Percentiles rank a stretch among this genome's conserved stretches.
These are phyloP conservation scores for Rhodofomes roseus DNA, from an alignment of 1,284 basidiomycete genomes.

Conservation along the genomic window DNA sequence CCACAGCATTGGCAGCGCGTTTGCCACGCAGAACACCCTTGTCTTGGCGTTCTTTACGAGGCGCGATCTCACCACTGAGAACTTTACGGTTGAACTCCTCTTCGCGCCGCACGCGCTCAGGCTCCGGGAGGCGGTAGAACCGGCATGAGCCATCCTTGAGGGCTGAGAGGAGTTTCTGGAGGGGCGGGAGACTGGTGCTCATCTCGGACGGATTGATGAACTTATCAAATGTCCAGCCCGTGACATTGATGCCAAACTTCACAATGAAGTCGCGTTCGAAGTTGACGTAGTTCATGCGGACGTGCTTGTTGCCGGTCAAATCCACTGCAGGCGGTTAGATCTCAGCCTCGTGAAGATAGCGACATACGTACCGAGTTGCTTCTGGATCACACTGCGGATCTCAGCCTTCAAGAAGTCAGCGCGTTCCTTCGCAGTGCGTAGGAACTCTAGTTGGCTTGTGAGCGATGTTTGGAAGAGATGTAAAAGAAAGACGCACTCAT, in stretches of 20 bases:
- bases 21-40: too few relatives aligned
- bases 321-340: not conserved
- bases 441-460: not conserved
- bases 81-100: not conserved
- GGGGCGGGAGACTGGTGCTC: not conserved
- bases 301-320: constrained; percentile 4
- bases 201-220: not conserved
- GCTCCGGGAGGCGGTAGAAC: not conserved
- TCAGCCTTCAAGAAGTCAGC: constrained; percentile 1
- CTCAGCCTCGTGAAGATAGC: not conserved
- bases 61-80: not conserved
- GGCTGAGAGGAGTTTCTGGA: not conserved
- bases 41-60: not conserved
- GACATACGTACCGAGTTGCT: too few relatives aligned
- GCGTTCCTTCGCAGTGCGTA: not conserved
- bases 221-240: constrained; percentile 2
- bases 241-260: constrained; percentile 2
- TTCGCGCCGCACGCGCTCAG: not conserved
- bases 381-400: constrained; percentile 1
- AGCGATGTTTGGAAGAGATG: not conserved
- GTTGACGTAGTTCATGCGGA: constrained; percentile 6
- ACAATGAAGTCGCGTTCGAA: constrained; percentile 3
- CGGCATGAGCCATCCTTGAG: not conserved
- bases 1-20: too few relatives aligned
- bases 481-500: not conserved